Base-by-base conservation (phyloP, 139 green algal species). In the Dunaliella primolecta region DNA sequence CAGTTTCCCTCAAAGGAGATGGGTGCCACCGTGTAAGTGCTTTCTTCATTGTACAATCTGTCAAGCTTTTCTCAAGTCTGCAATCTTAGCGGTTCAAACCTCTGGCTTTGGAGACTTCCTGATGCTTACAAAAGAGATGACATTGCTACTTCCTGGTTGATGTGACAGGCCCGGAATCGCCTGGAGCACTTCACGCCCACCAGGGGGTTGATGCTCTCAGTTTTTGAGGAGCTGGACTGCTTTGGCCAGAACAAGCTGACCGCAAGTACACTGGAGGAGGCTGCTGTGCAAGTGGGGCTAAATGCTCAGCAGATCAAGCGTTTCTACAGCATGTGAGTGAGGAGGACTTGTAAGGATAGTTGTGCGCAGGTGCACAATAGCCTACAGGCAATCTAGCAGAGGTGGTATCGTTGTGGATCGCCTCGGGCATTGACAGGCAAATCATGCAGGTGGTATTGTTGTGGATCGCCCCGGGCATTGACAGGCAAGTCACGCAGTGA, bases 211-310 rank as follows among this genome's bases (percentile, higher is more conserved):
- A 27, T 86, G 56, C 86, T 84, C 82, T 79, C 36, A 30, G 82
- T 89, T 23, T 89, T 89, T 33, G 31, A 64, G 72, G 80, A 78
- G 80, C 55, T 77, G n/a, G 80, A 78, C 32, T 21, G n/a, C 15
- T 35, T 77, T 77, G 71, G 71, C 21, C 71, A 64, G 7, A 64
- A 7, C n/a, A 77, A 84, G 80, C 37, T 88, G 32, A 88, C 85
- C 24, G 84, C 78, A 37, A 86, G 81, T 46, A 55, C 36, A 0
- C 80, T 88, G 32, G 85, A 88, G 85, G 38, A 86, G 75, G 85
- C 85, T 15, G 81, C 80, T 0, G 84, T 81, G 78, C 78, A 76
- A 25, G 71, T 85, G 27, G 85, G 85, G 11, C 78, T 88, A 55
- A 27, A 46, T 11, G 31, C 37, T 0, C 36, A 70, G 15, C 85